Evolutionary conservation across 768 basidiomycete species (phyloP).

Genomic region (Psilocybe cyanescens): DNA sequence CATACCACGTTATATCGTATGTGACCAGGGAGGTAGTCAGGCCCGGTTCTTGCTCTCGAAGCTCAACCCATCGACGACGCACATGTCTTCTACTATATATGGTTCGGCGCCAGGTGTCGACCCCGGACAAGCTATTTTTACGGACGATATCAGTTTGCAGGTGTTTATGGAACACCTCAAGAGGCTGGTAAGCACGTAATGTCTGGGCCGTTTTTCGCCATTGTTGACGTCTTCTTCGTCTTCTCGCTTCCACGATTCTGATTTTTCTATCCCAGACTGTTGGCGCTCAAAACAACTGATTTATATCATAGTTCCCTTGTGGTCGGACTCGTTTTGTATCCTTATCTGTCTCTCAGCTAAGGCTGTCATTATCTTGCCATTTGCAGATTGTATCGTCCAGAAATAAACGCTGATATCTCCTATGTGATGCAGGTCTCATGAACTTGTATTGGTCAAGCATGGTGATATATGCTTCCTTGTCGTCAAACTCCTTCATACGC

Average conservation of each 20-base stretch:
- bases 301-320: background rate
- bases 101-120: slow-evolving; percentile 70
- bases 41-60: slow-evolving; percentile 98
- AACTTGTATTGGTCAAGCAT: background rate
- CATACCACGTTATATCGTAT: slow-evolving; percentile 96
- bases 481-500: background rate
- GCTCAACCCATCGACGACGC: slow-evolving; percentile 96
- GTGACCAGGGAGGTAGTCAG: slow-evolving; percentile 96
- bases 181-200: slow-evolving; percentile 65
- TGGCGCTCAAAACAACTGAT: slow-evolving; percentile 10
- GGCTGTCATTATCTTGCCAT: background rate
- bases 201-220: background rate
- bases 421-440: background rate
- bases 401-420: too few relatives aligned
- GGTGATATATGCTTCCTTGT: too few relatives aligned
- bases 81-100: slow-evolving; percentile 92
- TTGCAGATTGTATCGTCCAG: too few relatives aligned
- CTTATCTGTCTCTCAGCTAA: background rate
- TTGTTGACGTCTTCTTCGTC: background rate
- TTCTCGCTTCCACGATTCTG: background rate
- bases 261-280: slow-evolving; percentile 5
- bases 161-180: slow-evolving; percentile 99
- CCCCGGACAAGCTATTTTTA: slow-evolving; percentile 93
- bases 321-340: background rate
- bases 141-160: slow-evolving; percentile 97